phyloP scores from a whole-genome alignment of 192 early-diverging fungal species.

The Entomortierella beljakovae region DNA sequence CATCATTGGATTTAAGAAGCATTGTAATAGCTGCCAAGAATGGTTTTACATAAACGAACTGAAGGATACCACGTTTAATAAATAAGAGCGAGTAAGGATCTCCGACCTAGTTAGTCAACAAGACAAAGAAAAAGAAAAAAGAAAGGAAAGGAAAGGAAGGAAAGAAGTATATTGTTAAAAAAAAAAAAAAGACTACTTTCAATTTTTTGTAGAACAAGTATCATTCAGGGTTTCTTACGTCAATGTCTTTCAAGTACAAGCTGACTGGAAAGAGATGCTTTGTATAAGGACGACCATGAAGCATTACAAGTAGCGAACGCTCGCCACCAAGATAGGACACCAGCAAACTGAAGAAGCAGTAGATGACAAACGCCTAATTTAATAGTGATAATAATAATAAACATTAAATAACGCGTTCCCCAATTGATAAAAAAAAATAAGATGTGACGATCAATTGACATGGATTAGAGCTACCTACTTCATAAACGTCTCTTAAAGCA shows the following conservation, averaged over 20 bases:
- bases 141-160: too few species aligned
- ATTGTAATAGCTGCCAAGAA: constrained; percentile 81
- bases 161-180: too few species aligned
- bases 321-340: constrained; percentile 92
- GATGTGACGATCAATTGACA: neutral
- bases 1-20: constrained; percentile 75
- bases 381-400: neutral
- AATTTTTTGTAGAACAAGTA: neutral
- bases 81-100: constrained; percentile 89
- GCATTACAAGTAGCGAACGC: constrained; percentile 79
- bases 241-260: constrained; percentile 74
- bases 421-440: neutral
- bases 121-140: too few species aligned
- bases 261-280: constrained; percentile 87
- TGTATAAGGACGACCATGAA: constrained; percentile 78
- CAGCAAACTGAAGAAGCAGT: constrained; percentile 90
- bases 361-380: constrained; percentile 86
- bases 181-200: too few species aligned
- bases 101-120: constrained; percentile 57
- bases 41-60: constrained; percentile 94
- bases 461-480: constrained; percentile 5
- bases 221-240: constrained; percentile 45
- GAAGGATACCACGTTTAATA: constrained; percentile 89
- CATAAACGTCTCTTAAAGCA: constrained; percentile 70
- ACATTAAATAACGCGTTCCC: neutral